phyloP scores from a whole-genome alignment of 1,284 basidiomycete species.

The Ceratobasidium sp. region DNA sequence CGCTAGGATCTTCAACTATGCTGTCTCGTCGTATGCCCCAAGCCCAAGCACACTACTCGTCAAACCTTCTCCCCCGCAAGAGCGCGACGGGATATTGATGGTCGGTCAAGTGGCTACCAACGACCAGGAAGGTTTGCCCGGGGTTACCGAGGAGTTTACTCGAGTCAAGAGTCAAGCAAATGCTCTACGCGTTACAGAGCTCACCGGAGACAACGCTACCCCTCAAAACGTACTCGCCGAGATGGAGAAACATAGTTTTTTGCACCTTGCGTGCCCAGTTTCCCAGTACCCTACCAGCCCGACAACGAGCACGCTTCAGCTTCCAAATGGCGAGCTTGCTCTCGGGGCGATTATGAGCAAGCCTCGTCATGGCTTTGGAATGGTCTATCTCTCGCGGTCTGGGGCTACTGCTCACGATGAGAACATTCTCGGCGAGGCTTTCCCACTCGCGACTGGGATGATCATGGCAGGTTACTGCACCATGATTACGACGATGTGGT shows the following conservation, averaged over 20 bases:
- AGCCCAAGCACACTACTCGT: not conserved
- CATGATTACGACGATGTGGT: slow-evolving; percentile 24
- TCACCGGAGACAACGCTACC: not conserved
- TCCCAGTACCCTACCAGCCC: not conserved
- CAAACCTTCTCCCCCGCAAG: not conserved
- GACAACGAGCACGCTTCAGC: slow-evolving; percentile 8
- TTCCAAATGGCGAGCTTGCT: slow-evolving; percentile 3
- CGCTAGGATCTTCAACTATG: slow-evolving; percentile 23
- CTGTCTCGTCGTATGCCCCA: slow-evolving; percentile 23
- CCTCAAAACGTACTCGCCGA: not conserved
- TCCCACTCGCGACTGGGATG: slow-evolving; percentile 46
- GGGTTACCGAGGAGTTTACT: not conserved
- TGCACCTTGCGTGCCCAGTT: slow-evolving; percentile 28
- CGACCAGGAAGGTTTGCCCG: not conserved
- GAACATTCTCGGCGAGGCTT: slow-evolving; percentile 34
- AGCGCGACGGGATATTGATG: not conserved
- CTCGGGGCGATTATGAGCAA: not conserved
- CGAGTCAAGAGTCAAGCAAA: not conserved
- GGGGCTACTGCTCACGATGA: slow-evolving; percentile 23
- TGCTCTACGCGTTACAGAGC: not conserved
- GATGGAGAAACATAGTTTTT: slow-evolving; percentile 5
- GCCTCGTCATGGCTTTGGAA: not conserved
- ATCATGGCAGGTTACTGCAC: slow-evolving; percentile 45
- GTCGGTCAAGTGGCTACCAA: not conserved
- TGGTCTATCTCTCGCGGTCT: not conserved